Conservation (phyloP, 2,329 filamentous ascomycete genomes). For the Tolypocladium album region DNA sequence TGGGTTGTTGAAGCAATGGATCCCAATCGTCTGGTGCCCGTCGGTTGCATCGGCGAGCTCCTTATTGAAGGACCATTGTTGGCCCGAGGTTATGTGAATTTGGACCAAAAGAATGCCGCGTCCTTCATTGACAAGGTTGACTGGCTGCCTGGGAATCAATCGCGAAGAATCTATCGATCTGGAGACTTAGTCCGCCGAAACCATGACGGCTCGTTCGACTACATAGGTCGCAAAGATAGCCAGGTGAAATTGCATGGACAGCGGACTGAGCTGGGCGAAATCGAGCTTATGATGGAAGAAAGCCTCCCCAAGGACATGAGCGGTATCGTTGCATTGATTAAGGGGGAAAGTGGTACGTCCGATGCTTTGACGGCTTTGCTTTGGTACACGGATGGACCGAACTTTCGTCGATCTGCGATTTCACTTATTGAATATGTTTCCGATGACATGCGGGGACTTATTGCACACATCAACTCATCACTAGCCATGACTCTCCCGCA, state of each 20-base stretch:
- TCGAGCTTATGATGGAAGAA: slow-evolving; percentile 7
- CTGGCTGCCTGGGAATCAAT: not conserved
- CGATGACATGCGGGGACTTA: not conserved
- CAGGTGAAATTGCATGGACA: slow-evolving; percentile 49
- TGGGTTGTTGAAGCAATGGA: slow-evolving; percentile 19
- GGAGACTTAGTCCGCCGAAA: slow-evolving; percentile 34
- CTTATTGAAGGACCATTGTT: slow-evolving; percentile 29
- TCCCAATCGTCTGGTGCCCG: slow-evolving; percentile 11
- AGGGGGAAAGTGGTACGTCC: not conserved
- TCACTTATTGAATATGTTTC: not conserved
- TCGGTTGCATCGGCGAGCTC: slow-evolving; percentile 20
- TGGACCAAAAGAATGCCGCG: slow-evolving; percentile 28
- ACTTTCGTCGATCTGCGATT: not conserved
- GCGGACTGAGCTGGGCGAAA: slow-evolving; percentile 33
- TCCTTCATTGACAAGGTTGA: slow-evolving; percentile 10
- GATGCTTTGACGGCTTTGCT: not conserved
- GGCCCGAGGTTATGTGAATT: slow-evolving; percentile 39
- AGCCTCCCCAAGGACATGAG: not conserved
- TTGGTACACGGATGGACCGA: not conserved
- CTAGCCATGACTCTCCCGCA: slow-evolving; percentile 6
- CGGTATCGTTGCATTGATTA: not conserved
- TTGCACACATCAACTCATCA: not conserved
- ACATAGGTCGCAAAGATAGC: slow-evolving; percentile 40
- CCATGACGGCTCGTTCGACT: slow-evolving; percentile 27
- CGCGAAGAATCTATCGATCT: slow-evolving; percentile 24